phyloP scores from a whole-genome alignment of 148 eudicot genomes.

The Nyssa sinensis region DNA sequence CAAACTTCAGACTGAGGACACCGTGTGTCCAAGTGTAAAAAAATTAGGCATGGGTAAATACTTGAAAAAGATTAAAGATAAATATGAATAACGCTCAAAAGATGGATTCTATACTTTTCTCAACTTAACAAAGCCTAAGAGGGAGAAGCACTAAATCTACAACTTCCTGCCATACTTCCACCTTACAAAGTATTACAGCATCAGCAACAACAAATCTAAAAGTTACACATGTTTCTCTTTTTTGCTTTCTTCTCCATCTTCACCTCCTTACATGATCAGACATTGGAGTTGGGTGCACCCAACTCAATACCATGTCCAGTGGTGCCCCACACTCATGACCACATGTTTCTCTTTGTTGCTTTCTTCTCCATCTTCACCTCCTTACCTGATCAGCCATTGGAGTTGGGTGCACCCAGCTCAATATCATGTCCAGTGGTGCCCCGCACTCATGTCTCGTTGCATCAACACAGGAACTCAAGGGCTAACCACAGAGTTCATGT shows the following conservation, averaged over 20 bases:
- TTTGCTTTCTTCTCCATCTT: neutral
- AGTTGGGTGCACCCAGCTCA: no score
- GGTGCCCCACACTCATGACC: no score
- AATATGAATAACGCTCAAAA: neutral
- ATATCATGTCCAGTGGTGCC: no score
- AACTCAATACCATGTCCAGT: no score
- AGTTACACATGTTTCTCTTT: neutral
- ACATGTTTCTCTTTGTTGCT: no score
- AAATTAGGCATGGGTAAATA: neutral
- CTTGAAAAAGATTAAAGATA: neutral
- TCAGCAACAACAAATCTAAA: neutral
- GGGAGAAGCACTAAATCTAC: neutral
- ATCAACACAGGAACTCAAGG: neutral
- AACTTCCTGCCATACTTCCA: neutral
- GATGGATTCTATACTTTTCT: neutral
- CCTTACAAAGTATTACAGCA: neutral
- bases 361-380: no score
- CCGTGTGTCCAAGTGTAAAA: no score
- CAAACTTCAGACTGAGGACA: no score
- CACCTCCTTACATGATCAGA: neutral
- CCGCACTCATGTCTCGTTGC: neutral
- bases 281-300: neutral
- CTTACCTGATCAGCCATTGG: no score
- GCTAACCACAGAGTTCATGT: neutral
- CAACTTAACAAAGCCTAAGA: neutral